phyloP scores from a whole-genome alignment of 257 asterid genomes.

The Penstemon davidsonii region DNA sequence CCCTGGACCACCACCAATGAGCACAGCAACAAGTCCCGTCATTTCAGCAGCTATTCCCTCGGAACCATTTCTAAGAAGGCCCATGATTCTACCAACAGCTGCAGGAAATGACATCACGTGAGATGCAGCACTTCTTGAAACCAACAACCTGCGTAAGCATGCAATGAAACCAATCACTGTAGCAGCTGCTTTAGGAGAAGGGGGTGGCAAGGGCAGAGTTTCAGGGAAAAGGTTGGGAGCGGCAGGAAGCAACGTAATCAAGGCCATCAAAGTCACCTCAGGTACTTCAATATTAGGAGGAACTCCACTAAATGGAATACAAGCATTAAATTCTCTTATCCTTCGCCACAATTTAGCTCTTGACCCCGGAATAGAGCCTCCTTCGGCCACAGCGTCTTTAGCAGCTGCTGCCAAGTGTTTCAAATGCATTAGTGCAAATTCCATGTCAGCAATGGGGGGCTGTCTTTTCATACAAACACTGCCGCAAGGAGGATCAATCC shows the following conservation, averaged over 20 bases:
- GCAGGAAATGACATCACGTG: slow-evolving; percentile 99
- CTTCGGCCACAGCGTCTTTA: slow-evolving; percentile 97
- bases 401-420: slow-evolving; percentile 96
- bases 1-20: slow-evolving; percentile 99
- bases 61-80: slow-evolving; percentile 94
- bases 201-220: slow-evolving; percentile 93
- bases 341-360: slow-evolving; percentile 99
- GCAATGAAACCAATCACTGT: slow-evolving; percentile 92
- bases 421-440: slow-evolving; percentile 80
- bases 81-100: slow-evolving; percentile 96
- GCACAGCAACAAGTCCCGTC: slow-evolving; percentile 84
- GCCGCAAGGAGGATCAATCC: slow-evolving; percentile 97
- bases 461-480: slow-evolving; percentile 66
- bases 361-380: slow-evolving; percentile 99
- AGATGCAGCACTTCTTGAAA: slow-evolving; percentile 94
- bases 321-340: slow-evolving; percentile 95
- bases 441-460: slow-evolving; percentile 61
- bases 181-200: slow-evolving; percentile 99
- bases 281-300: slow-evolving; percentile 90
- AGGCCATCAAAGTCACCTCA: slow-evolving; percentile 97
- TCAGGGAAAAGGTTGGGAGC: slow-evolving; percentile 96
- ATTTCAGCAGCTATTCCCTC: slow-evolving; percentile 94
- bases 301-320: slow-evolving; percentile 84
- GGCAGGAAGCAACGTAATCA: slow-evolving; percentile 95
- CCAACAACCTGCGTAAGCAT: slow-evolving; percentile 88